Evolutionary conservation across 768 basidiomycete species (phyloP), one percentile per base, ranked within the genome.

Genomic region (Inosperma sp.): DNA sequence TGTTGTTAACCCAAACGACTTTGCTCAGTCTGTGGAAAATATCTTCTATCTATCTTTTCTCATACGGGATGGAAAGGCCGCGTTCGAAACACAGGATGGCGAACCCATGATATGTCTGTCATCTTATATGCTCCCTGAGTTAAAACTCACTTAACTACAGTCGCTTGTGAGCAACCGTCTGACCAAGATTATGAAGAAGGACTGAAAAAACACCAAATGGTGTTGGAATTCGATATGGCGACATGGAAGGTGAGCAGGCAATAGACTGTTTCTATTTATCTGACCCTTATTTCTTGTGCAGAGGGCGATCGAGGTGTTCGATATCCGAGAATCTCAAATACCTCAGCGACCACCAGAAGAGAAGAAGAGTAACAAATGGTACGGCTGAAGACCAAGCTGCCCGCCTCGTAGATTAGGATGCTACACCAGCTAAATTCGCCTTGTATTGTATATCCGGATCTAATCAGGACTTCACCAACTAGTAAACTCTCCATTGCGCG

Each of bases 21-120:
- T 91, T 62, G 87, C 85, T 0, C 95, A 99, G 63, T 91, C 89
- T 0, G 92, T 98, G 12, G 96, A 99, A 69, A 99, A 99, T 64
- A 73, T 95, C 19, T 98, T 99, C 65, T 93, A 96, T 62, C 76
- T 95, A 2, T 92, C 91, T 0, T 98, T 99, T 70, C 76, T 96
- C 54, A 88, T 96, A 39, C 79, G 88, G 25, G 89, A 94, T 56
- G 92, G 87, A 2, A 79, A 81, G 60, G 89, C 84, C 52, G 84
- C 85, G 9, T 72, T 90, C 23, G 86, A 92, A 56, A 76, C 79
- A 5, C 72, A 77, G 7, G 74, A 86, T 1, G 86, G 84, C 1
- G 83, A 89, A 59, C 86, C 90, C 6, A 64, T 83, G 16, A 81
- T 94, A 40, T 85, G 91, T 92, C 62, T 56, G 84, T 68, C 21